These are phyloP conservation scores for Solanum bulbocastanum DNA, from an alignment of 257 asterid species.

Conservation along the genomic window DNA sequence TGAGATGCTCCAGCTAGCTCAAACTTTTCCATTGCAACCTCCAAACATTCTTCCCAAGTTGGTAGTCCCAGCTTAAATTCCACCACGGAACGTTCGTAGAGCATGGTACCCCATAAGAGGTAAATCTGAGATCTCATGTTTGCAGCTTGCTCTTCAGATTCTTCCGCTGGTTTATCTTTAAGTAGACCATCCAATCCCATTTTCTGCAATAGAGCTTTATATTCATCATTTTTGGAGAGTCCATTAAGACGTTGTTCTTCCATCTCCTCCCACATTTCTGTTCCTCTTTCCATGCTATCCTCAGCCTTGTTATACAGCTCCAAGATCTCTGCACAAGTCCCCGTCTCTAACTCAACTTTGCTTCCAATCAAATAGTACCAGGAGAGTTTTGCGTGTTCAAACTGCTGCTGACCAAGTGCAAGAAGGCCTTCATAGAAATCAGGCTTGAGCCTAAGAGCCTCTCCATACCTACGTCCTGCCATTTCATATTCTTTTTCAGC, in stretches of 20 bases:
- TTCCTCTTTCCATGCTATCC: conserved; percentile 90
- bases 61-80: conserved; percentile 79
- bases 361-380: conserved; percentile 63
- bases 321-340: conserved; percentile 47
- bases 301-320: conserved; percentile 89
- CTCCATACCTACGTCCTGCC: conserved; percentile 68
- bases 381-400: conserved; percentile 79
- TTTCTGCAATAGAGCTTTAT: conserved; percentile 45
- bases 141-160: conserved; percentile 59
- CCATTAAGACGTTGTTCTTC: conserved; percentile 91
- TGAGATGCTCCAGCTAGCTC: conserved; percentile 79
- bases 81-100: conserved; percentile 85
- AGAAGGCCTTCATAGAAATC: conserved; percentile 91
- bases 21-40: conserved; percentile 88
- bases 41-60: conserved; percentile 92
- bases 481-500: conserved; percentile 55
- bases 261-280: conserved; percentile 91
- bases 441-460: conserved; percentile 68
- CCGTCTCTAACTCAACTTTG: conserved; percentile 42
- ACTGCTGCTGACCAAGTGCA: conserved; percentile 86
- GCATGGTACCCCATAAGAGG: conserved; percentile 84
- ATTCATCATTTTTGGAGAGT: conserved; percentile 54
- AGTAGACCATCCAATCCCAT: conserved; percentile 55
- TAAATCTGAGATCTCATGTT: conserved; percentile 72
- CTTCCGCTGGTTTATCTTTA: conserved; percentile 46